Conservation (phyloP, 306 rosid genomes). For the Trichosanthes cucumerina region DNA sequence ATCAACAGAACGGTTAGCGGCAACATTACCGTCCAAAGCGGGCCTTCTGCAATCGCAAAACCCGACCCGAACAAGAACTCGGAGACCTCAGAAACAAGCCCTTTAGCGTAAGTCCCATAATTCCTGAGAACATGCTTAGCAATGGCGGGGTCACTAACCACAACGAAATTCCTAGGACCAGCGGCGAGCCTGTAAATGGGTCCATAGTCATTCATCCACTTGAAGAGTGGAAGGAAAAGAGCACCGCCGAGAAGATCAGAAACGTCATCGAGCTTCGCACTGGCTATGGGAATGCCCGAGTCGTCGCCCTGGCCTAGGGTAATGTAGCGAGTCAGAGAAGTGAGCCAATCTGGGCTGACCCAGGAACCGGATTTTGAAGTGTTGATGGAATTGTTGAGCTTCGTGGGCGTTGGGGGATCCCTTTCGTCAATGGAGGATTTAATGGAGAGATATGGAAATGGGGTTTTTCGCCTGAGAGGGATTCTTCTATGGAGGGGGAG, state of each 20-base stretch:
- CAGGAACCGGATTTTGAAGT: conserved; percentile 42
- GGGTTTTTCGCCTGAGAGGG: conserved; percentile 14
- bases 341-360: conserved; percentile 97
- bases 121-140: conserved; percentile 81
- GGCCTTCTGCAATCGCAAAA: conserved; percentile 92
- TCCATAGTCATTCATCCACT: conserved; percentile 84
- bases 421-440: conserved; percentile 41
- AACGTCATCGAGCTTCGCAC: conserved; percentile 77
- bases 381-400: conserved; percentile 14
- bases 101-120: conserved; percentile 64
- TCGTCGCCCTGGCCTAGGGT: conserved; percentile 36
- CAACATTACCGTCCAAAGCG: conserved; percentile 80
- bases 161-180: conserved; percentile 85
- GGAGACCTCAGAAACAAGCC: conserved; percentile 82
- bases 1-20: neutral
- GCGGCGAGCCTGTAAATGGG: conserved; percentile 79
- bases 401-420: conserved; percentile 19
- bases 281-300: conserved; percentile 67
- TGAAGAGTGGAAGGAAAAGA: conserved; percentile 71
- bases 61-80: conserved; percentile 84
- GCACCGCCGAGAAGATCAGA: conserved; percentile 95
- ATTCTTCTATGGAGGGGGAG: conserved; percentile 13
- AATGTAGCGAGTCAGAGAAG: conserved; percentile 54
- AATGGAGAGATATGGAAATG: conserved; percentile 24
- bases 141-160: conserved; percentile 86